phyloP scores from a whole-genome alignment of 305 asterid species.

The Rubia peregrina region DNA sequence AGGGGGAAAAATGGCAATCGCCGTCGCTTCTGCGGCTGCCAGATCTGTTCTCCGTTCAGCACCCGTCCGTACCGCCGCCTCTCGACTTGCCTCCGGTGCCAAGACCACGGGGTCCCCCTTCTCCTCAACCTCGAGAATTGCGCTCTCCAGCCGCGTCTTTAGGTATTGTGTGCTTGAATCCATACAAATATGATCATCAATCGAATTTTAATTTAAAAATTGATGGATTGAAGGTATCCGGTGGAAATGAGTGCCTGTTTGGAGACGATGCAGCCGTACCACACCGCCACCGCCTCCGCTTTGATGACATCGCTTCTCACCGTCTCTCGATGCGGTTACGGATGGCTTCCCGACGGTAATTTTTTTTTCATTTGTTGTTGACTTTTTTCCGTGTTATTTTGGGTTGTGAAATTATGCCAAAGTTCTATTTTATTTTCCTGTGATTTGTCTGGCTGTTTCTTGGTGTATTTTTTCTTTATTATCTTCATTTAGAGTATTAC shows the following conservation, averaged over 20 bases:
- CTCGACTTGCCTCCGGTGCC: constrained; percentile 44
- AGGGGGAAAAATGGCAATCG: constrained; percentile 31
- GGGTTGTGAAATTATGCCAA: too few relatives aligned
- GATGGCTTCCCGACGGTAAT: constrained; percentile 84
- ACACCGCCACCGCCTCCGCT: constrained; percentile 82
- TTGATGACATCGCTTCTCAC: constrained; percentile 96
- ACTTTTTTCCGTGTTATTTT: not conserved
- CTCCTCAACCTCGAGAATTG: constrained; percentile 47
- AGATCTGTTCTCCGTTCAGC: constrained; percentile 71
- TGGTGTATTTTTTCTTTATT: not conserved
- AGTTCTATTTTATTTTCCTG: not conserved
- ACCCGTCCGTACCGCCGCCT: constrained; percentile 51
- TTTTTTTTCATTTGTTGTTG: not conserved
- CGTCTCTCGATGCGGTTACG: constrained; percentile 59
- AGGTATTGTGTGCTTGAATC: constrained; percentile 31
- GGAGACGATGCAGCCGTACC: constrained; percentile 80
- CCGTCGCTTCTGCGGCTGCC: constrained; percentile 42
- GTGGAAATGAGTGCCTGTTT: constrained; percentile 75
- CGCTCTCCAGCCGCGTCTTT: constrained; percentile 52
- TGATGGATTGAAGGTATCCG: constrained; percentile 46
- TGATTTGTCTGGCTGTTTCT: not conserved
- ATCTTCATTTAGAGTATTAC: not conserved
- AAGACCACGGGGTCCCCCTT: constrained; percentile 60
- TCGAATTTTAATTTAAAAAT: not conserved
- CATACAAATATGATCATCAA: not conserved